Evolutionary conservation across 2,329 filamentous ascomycete species (phyloP).

Genomic region (Passalora sequoiae): DNA sequence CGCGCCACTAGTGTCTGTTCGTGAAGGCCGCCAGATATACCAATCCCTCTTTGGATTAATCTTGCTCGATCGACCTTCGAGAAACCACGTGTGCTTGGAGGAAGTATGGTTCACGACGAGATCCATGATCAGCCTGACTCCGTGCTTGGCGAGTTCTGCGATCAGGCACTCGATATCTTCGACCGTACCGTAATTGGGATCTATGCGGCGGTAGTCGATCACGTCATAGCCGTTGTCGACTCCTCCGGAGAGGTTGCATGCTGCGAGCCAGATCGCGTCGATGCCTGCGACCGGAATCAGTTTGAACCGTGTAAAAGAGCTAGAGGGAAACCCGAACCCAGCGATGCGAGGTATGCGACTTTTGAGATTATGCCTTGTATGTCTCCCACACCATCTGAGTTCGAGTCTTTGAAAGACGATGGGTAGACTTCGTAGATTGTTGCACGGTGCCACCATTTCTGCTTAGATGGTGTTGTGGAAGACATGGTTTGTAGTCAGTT

Average conservation of each 20-base stretch:
- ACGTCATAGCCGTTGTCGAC: constrained; percentile 53
- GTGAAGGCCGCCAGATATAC: constrained; percentile 57
- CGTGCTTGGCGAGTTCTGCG: constrained; percentile 37
- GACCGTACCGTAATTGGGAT: constrained; percentile 44
- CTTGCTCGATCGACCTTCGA: constrained; percentile 47
- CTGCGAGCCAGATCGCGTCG: constrained; percentile 63
- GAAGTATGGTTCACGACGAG: constrained; percentile 33
- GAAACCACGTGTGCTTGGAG: constrained; percentile 54
- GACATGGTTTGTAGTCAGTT: neutral
- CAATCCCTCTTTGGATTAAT: constrained; percentile 53
- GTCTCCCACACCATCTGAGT: constrained; percentile 56
- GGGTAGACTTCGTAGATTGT: constrained; percentile 44
- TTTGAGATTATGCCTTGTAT: constrained; percentile 59
- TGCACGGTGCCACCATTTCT: constrained; percentile 41
- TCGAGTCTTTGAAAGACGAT: constrained; percentile 46
- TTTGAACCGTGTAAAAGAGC: too few species aligned
- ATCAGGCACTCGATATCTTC: constrained; percentile 44
- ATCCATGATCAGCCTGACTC: constrained; percentile 47
- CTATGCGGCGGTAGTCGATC: constrained; percentile 42
- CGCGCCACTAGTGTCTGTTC: too few species aligned
- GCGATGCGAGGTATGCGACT: constrained; percentile 56
- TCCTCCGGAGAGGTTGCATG: constrained; percentile 47
- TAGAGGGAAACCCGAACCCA: too few species aligned
- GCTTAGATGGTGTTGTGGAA: neutral
- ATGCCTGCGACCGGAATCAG: too few species aligned